A percentile compares a stretch with the other conserved stretches of the same genome.
Evolutionary conservation across 2,329 filamentous ascomycete genomes (phyloP).

Genomic region (Lecanosticta acicola): DNA sequence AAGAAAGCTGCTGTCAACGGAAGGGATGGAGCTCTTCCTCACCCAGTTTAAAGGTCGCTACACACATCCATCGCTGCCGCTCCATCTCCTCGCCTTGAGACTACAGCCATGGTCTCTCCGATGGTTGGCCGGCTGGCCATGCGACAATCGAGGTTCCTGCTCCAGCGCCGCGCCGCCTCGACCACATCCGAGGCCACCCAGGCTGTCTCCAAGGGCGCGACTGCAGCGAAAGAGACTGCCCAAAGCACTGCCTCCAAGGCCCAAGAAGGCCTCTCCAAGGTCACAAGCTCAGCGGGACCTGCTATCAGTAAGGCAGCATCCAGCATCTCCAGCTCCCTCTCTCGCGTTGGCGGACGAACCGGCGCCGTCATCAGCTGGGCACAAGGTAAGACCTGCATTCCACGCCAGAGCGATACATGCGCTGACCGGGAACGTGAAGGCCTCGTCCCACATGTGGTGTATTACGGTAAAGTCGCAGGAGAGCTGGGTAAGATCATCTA

Average conservation of each 20-base stretch:
- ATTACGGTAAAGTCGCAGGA: conserved; percentile 84
- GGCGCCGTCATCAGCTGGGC: conserved; percentile 72
- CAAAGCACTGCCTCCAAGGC: conserved; percentile 53
- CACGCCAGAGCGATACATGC: background rate
- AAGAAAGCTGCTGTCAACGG: too few relatives aligned
- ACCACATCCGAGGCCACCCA: conserved; percentile 44
- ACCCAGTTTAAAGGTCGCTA: too few relatives aligned
- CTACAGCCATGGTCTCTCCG: conserved; percentile 42
- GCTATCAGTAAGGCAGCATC: conserved; percentile 68
- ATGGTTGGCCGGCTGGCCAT: conserved; percentile 43
- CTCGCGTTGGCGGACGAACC: conserved; percentile 76
- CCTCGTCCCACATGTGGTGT: conserved; percentile 77
- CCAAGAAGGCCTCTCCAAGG: conserved; percentile 74
- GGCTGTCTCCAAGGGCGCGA: conserved; percentile 34
- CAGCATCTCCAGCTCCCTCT: conserved; percentile 59
- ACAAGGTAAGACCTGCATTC: conserved; percentile 63
- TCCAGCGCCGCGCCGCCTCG: conserved; percentile 46
- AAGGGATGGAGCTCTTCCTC: too few relatives aligned
- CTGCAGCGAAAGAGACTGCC: conserved; percentile 42
- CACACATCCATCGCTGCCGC: conserved; percentile 14
- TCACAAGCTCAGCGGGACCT: conserved; percentile 72
- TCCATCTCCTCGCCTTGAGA: conserved; percentile 12
- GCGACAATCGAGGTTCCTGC: conserved; percentile 39
- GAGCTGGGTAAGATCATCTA: conserved; percentile 87
- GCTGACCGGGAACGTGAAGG: conserved; percentile 48